phyloP scores from a whole-genome alignment of 805 yeast species.

The Metschnikowia borealis region DNA sequence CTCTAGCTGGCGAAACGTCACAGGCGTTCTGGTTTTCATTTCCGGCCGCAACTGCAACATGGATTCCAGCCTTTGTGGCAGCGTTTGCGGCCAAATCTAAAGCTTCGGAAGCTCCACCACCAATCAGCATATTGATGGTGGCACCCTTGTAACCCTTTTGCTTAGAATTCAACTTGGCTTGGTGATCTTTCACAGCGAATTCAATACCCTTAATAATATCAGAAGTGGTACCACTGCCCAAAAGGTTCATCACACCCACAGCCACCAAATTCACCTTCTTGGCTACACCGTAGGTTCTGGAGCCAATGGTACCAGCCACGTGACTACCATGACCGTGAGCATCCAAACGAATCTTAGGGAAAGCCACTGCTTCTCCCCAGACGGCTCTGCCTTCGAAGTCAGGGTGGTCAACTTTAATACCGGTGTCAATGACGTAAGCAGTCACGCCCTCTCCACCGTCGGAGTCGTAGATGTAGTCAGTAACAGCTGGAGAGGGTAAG shows the following conservation, averaged over 20 bases:
- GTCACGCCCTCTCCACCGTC: constrained; percentile 82
- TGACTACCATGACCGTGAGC: constrained; percentile 96
- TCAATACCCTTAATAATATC: constrained; percentile 84
- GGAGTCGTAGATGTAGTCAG: constrained; percentile 56
- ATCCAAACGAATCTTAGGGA: constrained; percentile 66
- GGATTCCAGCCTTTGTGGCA: constrained; percentile 82
- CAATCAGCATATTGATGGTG: constrained; percentile 89
- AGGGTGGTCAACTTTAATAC: constrained; percentile 68
- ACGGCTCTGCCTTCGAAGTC: constrained; percentile 81
- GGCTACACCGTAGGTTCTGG: constrained; percentile 77
- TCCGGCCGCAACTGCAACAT: constrained; percentile 96
- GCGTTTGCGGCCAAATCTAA: constrained; percentile 86
- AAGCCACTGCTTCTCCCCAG: constrained; percentile 72
- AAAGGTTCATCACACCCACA: constrained; percentile 75
- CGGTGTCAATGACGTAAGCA: constrained; percentile 86
- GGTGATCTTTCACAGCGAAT: constrained; percentile 74
- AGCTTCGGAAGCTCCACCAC: constrained; percentile 88
- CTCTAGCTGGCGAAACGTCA: constrained; percentile 86
- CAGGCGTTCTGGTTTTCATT: constrained; percentile 93
- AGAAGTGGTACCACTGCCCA: constrained; percentile 80
- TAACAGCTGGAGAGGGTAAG: constrained; percentile 28
- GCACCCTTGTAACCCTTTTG: constrained; percentile 76
- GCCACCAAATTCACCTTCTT: constrained; percentile 77
- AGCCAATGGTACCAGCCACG: constrained; percentile 94
- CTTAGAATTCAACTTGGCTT: constrained; percentile 45